Percentiles rank a stretch among this genome's conserved stretches.
Conservation (phyloP, 306 rosid species). For the Fagus crenata region DNA sequence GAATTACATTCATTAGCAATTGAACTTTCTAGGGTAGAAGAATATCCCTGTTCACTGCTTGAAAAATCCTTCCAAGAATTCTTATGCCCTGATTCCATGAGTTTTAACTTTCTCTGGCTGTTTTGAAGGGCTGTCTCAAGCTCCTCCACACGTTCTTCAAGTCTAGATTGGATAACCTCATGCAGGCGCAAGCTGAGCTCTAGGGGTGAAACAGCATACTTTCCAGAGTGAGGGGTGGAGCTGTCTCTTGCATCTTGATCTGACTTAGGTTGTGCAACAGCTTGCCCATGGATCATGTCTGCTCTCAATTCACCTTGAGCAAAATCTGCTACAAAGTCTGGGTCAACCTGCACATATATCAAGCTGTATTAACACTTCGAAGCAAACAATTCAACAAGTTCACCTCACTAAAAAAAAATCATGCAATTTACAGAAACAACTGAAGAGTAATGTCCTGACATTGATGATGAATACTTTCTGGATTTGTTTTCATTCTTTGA, state of each 20-base stretch:
- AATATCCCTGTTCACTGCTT: conserved; percentile 26
- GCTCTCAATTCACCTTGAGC: conserved; percentile 63
- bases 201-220: conserved; percentile 71
- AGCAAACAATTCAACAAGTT: neutral
- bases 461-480: neutral
- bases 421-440: neutral
- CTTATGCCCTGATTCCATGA: conserved; percentile 40
- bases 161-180: conserved; percentile 68
- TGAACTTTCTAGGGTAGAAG: conserved; percentile 29
- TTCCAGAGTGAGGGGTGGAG: conserved; percentile 41
- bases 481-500: neutral
- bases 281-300: conserved; percentile 32
- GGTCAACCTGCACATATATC: conserved; percentile 58
- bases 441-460: neutral
- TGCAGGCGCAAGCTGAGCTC: conserved; percentile 71
- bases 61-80: conserved; percentile 31
- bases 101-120: conserved; percentile 47
- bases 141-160: conserved; percentile 64
- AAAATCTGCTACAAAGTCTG: conserved; percentile 57
- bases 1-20: conserved; percentile 34
- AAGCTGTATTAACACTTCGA: conserved; percentile 29
- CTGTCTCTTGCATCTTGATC: conserved; percentile 36
- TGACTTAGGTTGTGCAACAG: conserved; percentile 24
- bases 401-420: neutral
- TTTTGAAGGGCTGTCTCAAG: conserved; percentile 72